phyloP scores from a whole-genome alignment of 495 filamentous ascomycete genomes.

The Xylaria bambusicola region DNA sequence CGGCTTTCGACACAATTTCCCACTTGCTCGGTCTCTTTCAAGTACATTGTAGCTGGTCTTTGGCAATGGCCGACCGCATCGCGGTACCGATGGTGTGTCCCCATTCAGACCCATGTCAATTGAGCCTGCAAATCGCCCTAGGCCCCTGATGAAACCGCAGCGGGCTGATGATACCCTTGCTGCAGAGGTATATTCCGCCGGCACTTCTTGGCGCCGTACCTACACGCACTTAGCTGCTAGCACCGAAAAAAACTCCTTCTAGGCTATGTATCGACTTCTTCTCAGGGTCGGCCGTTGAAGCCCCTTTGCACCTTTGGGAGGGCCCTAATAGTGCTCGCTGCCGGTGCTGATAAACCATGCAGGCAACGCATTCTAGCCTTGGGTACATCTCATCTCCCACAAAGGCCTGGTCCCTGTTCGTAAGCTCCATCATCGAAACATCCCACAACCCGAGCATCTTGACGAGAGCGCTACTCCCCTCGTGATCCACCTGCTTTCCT shows the following conservation, averaged over 20 bases:
- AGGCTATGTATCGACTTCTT: conserved; percentile 5
- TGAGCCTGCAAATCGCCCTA: conserved; percentile 11
- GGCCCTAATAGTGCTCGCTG: conserved; percentile 2
- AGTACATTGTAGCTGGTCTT: conserved; percentile 5
- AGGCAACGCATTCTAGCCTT: conserved; percentile 14
- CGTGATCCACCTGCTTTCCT: conserved; percentile 24
- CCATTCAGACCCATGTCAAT: conserved; percentile 21
- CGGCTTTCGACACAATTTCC: conserved; percentile 14
- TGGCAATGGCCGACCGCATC: conserved; percentile 13
- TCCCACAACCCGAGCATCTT: conserved; percentile 24
- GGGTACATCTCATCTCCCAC: conserved; percentile 28
- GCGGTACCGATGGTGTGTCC: conserved; percentile 21
- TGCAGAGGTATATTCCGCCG: conserved; percentile 36
- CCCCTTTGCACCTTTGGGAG: conserved; percentile 6
- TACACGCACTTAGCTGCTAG: too few relatives aligned
- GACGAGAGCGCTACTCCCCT: conserved; percentile 21
- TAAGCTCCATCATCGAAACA: conserved; percentile 16
- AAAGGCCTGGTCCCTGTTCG: conserved; percentile 26
- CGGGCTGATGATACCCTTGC: conserved; percentile 35
- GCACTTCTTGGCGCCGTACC: conserved; percentile 21
- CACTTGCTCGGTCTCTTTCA: conserved; percentile 8
- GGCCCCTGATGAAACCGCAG: conserved; percentile 39
- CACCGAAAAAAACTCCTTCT: conserved; percentile 9
- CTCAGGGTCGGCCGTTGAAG: conserved; percentile 13
- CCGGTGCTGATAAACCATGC: conserved; percentile 8